These are phyloP conservation scores for Naganishia cerealis DNA, from an alignment of 1,284 basidiomycete species.

Conservation along the genomic window DNA sequence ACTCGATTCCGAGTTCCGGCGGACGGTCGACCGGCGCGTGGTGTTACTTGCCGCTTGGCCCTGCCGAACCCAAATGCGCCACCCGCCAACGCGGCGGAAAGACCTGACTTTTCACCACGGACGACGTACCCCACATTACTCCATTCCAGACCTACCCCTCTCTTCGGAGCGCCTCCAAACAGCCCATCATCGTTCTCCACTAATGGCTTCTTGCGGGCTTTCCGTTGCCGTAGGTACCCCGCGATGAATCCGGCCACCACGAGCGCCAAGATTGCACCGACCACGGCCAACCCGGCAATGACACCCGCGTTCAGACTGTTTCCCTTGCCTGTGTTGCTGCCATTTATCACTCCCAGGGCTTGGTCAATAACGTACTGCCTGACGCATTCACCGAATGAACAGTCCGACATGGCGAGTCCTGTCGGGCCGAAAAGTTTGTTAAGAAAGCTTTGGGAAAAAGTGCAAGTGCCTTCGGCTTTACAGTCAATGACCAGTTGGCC, in stretches of 20 bases:
- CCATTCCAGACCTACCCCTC: slow-evolving; percentile 70
- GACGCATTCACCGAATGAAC: slow-evolving; percentile 82
- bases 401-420: slow-evolving; percentile 70
- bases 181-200: slow-evolving; percentile 50
- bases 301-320: slow-evolving; percentile 69
- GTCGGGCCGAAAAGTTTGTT: slow-evolving; percentile 67
- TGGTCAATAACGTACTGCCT: slow-evolving; percentile 71
- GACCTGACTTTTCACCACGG: slow-evolving; percentile 10
- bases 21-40: slow-evolving; percentile 14
- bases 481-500: slow-evolving; percentile 64
- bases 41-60: slow-evolving; percentile 33
- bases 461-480: slow-evolving; percentile 62
- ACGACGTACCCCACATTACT: slow-evolving; percentile 64
- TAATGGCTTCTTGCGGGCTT: slow-evolving; percentile 57
- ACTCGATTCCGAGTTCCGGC: slow-evolving; percentile 50
- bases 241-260: slow-evolving; percentile 63
- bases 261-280: slow-evolving; percentile 66
- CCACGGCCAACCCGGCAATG: slow-evolving; percentile 79
- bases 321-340: slow-evolving; percentile 36
- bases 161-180: slow-evolving; percentile 38
- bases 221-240: slow-evolving; percentile 64
- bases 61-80: slow-evolving; percentile 32
- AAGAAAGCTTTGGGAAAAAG: slow-evolving; percentile 71
- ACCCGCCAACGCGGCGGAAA: not conserved
- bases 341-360: slow-evolving; percentile 41